Evolutionary conservation across 352 stramenopile species (phyloP).

Genomic region (Globisporangium takayamanum): DNA sequence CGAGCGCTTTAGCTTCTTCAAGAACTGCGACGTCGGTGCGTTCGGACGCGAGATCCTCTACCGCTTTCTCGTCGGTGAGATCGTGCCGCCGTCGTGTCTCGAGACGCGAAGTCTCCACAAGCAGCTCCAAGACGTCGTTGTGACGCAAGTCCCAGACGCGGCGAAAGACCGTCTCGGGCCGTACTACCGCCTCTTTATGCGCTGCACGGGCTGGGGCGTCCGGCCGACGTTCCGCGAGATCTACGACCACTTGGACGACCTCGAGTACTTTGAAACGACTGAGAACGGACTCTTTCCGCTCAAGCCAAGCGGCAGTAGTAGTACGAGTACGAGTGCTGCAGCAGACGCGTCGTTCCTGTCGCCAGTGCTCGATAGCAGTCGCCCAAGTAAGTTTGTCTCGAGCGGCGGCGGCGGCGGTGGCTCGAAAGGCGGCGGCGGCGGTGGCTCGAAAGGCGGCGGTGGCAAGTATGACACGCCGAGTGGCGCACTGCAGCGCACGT

Average conservation of each 20-base stretch:
- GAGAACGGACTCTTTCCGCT: constrained; percentile 77
- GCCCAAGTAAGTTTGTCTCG: constrained; percentile 22
- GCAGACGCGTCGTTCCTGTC: constrained; percentile 46
- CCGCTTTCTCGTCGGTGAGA: constrained; percentile 71
- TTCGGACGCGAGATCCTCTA: constrained; percentile 79
- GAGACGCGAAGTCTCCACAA: constrained; percentile 76
- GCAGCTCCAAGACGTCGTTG: constrained; percentile 62
- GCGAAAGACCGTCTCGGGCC: constrained; percentile 52
- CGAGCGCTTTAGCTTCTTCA: constrained; percentile 73
- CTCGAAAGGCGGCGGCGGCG: constrained; percentile 22
- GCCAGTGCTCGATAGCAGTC: constrained; percentile 29
- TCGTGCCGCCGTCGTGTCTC: constrained; percentile 60
- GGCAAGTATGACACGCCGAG: constrained; percentile 50
- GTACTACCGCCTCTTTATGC: constrained; percentile 66
- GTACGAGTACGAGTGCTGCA: background rate
- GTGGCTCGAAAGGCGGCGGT: constrained; percentile 23
- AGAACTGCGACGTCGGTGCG: constrained; percentile 75
- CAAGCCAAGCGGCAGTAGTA: constrained; percentile 31
- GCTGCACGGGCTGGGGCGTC: constrained; percentile 72
- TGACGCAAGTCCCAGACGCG: constrained; percentile 49
- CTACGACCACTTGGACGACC: constrained; percentile 66
- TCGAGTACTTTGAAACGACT: constrained; percentile 71
- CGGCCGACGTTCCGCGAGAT: constrained; percentile 76
- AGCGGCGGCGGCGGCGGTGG: constrained; percentile 20
- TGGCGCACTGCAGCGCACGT: constrained; percentile 19